These are phyloP conservation scores for Calonectria pteridis DNA, from an alignment of 2,329 filamentous ascomycete genomes.

Conservation along the genomic window DNA sequence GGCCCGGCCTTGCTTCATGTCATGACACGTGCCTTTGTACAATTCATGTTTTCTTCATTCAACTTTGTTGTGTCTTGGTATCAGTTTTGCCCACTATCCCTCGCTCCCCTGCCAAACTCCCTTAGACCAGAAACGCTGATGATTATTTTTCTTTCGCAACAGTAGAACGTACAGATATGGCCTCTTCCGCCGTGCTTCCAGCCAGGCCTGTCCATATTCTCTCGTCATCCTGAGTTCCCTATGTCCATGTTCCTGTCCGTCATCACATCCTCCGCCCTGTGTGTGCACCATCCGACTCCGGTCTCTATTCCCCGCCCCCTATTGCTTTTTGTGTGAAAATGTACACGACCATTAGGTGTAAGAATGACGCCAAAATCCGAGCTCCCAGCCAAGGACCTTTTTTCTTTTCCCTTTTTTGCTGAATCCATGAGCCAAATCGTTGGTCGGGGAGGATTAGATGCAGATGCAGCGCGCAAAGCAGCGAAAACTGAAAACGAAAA, in stretches of 20 bases:
- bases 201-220: slow-evolving; percentile 23
- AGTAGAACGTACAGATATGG: slow-evolving; percentile 45
- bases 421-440: slow-evolving; percentile 43
- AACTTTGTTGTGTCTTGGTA: slow-evolving; percentile 28
- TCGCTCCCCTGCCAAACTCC: slow-evolving; percentile 25
- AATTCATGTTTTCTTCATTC: slow-evolving; percentile 20
- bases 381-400: slow-evolving; percentile 45
- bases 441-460: slow-evolving; percentile 45
- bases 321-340: slow-evolving; percentile 45
- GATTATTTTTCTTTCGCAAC: slow-evolving; percentile 36
- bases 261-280: slow-evolving; percentile 35
- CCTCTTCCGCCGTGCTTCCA: slow-evolving; percentile 30
- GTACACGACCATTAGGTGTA: slow-evolving; percentile 47
- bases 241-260: slow-evolving; percentile 27
- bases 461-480: slow-evolving; percentile 48
- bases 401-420: slow-evolving; percentile 39
- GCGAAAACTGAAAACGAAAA: slow-evolving; percentile 47
- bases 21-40: slow-evolving; percentile 7
- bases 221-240: slow-evolving; percentile 24
- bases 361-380: slow-evolving; percentile 47
- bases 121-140: slow-evolving; percentile 38
- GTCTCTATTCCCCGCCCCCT: slow-evolving; percentile 38
- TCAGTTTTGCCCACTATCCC: slow-evolving; percentile 22
- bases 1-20: neutral
- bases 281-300: slow-evolving; percentile 36